These are phyloP conservation scores for Alternaria conjuncta DNA, from an alignment of 2,329 filamentous ascomycete genomes.

Conservation along the genomic window DNA sequence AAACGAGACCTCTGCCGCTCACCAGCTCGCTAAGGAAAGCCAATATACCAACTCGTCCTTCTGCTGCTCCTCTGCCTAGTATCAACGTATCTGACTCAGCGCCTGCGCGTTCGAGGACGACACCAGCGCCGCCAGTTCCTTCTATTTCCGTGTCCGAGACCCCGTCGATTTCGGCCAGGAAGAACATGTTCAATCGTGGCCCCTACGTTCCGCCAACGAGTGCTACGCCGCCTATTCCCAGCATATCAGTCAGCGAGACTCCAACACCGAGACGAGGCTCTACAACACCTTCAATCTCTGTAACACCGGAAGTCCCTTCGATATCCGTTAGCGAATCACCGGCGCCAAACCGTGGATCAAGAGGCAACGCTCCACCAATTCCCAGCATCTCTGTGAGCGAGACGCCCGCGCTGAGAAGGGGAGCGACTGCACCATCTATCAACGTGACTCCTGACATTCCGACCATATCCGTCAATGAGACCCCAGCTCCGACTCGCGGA, in stretches of 20 bases:
- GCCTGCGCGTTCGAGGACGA: conserved; percentile 31
- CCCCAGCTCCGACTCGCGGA: conserved; percentile 16
- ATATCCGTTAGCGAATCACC: conserved; percentile 38
- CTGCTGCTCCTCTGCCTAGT: conserved; percentile 42
- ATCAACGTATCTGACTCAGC: conserved; percentile 59
- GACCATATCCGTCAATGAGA: conserved; percentile 36
- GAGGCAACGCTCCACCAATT: neutral
- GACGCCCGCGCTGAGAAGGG: conserved; percentile 20
- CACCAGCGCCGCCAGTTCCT: conserved; percentile 28
- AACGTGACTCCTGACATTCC: conserved; percentile 35
- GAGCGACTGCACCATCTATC: conserved; percentile 17
- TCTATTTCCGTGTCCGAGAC: conserved; percentile 31
- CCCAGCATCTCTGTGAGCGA: conserved; percentile 17
- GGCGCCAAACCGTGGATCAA: conserved; percentile 12
- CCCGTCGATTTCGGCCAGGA: conserved; percentile 32
- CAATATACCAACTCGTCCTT: conserved; percentile 33
- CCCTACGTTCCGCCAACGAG: conserved; percentile 24
- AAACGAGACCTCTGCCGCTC: conserved; percentile 34
- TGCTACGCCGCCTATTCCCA: conserved; percentile 29
- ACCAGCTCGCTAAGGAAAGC: conserved; percentile 33
- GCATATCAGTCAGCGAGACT: conserved; percentile 31
- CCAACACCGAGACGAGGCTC: conserved; percentile 14
- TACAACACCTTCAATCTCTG: conserved; percentile 18
- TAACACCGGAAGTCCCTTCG: conserved; percentile 34
- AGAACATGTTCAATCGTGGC: conserved; percentile 18